These are phyloP conservation scores for Syzygium aromaticum DNA, from an alignment of 345 rosid genomes.

Conservation along the genomic window DNA sequence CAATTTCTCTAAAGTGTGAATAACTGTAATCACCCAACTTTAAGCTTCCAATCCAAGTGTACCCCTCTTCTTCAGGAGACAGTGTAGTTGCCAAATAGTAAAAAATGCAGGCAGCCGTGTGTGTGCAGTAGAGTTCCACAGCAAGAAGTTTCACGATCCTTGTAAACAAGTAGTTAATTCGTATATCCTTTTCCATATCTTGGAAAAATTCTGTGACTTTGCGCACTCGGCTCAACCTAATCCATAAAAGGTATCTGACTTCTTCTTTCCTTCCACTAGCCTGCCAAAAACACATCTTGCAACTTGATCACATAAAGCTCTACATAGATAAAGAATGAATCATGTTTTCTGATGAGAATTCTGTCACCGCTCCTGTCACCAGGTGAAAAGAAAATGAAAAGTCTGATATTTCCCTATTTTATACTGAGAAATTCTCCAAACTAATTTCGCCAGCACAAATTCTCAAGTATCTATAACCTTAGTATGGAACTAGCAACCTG, in stretches of 20 bases:
- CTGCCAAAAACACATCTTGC: conserved; percentile 16
- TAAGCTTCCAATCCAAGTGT: conserved; percentile 89
- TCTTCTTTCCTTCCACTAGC: conserved; percentile 53
- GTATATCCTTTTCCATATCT: conserved; percentile 68
- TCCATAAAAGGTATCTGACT: conserved; percentile 66
- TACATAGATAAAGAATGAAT: background rate
- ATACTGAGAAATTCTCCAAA: background rate
- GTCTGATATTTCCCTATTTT: background rate
- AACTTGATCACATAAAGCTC: background rate
- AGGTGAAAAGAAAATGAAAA: background rate
- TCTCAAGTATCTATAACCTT: background rate
- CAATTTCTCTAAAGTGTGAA: conserved; percentile 56
- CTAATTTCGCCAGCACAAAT: background rate
- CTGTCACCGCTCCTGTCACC: background rate
- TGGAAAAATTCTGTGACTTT: conserved; percentile 53
- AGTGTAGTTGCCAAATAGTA: conserved; percentile 86
- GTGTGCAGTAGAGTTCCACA: conserved; percentile 83
- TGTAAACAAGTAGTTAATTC: conserved; percentile 72
- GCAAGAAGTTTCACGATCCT: conserved; percentile 80
- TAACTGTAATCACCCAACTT: conserved; percentile 66
- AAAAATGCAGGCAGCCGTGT: conserved; percentile 87
- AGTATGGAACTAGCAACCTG: background rate
- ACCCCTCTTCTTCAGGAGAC: conserved; percentile 67
- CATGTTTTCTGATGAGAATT: background rate
- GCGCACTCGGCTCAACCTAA: conserved; percentile 52